Base-by-base conservation (phyloP, 345 rosid genomes). In the Odontarrhena argentea region DNA sequence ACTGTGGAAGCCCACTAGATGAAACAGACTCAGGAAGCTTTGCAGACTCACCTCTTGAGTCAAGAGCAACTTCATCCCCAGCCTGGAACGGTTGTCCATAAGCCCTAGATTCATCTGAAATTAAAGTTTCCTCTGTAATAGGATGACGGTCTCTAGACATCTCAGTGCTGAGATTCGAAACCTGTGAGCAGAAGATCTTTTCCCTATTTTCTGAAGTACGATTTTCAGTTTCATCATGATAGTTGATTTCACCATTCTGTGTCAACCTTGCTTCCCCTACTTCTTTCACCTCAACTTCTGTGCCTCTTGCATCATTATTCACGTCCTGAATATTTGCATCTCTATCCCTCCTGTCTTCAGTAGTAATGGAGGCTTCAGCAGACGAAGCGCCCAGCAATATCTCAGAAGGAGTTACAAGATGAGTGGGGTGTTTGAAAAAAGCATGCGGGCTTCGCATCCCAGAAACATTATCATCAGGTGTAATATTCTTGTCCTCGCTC, bases 381-480 rank as follows among this genome's bases (percentile, higher is more conserved):
- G 94, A 79, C 9, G 90, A 69, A 72, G 74, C 76, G 7, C 84
- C 82, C 89, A 77, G 79, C 72, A 87, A 57, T 54, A 92, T 79
- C 78, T 92, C 95, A 26, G 92, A 82, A 22, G 95, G 98, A 63
- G 96, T 92, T 69, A 92, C 76, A 62, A 89, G 77, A 80, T 86
- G 98, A 67, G 96, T 83, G 61, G 96, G 96, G 62, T 75, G 93
- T 70, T 82, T 87, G 71, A 84, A 89, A 56, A 72, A 69, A 10
- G 71, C 64, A 57, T 85, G 76, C 10, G 77, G 77, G 74, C 77
- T 80, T 60, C 68, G 78, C 26, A 70, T 67, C 34, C 50, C 71
- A 45, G 91, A 78, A 38, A 40, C 76, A 67, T 82, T 88, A 74
- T 76, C 83, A 71, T 76, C 83, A 66, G 77, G 76, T 25, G 66